These are phyloP conservation scores for Fragaria vesca DNA, from an alignment of 306 rosid genomes.

Conservation along the genomic window DNA sequence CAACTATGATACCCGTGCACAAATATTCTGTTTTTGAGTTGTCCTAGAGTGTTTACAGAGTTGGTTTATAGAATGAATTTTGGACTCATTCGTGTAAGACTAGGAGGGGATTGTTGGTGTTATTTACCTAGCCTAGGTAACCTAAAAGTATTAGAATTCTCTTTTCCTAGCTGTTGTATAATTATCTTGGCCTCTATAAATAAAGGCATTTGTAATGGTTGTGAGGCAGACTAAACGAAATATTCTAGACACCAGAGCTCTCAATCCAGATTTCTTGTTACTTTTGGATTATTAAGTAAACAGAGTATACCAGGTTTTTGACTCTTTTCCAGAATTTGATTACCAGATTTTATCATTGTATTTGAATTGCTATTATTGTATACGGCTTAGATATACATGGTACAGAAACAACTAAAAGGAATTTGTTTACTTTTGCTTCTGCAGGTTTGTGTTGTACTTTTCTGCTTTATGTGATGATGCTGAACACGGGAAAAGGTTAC, in stretches of 20 bases:
- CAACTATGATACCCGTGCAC: background rate
- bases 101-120: background rate
- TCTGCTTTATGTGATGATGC: constrained; percentile 69
- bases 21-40: background rate
- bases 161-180: background rate
- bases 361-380: background rate
- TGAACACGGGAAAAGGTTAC: constrained; percentile 58
- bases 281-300: background rate
- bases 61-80: background rate
- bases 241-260: background rate
- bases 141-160: background rate
- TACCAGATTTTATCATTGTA: background rate
- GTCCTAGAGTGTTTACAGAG: background rate
- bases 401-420: constrained; percentile 30
- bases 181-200: background rate
- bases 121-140: background rate
- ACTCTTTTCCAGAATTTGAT: background rate
- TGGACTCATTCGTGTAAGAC: background rate
- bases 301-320: background rate
- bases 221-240: background rate
- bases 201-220: background rate
- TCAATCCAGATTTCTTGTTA: background rate
- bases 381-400: background rate
- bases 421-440: constrained; percentile 23
- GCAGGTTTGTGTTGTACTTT: constrained; percentile 72